phyloP scores from a whole-genome alignment of 768 basidiomycete species.

The Termitomyces bulborhizus region DNA sequence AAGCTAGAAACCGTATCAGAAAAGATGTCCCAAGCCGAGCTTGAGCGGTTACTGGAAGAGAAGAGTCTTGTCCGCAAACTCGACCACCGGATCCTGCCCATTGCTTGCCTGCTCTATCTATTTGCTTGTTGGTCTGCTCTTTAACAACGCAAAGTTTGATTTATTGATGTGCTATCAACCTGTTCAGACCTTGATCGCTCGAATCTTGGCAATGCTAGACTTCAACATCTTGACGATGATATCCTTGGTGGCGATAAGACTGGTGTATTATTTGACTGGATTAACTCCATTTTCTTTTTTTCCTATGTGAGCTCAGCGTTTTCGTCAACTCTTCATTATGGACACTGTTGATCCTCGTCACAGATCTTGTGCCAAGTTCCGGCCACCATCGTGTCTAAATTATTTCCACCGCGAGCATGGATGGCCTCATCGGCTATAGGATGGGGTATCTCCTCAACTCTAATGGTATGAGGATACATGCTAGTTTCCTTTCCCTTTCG shows the following conservation, averaged over 20 bases:
- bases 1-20: slow-evolving; percentile 24
- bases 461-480: slow-evolving; percentile 44
- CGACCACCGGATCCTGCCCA: slow-evolving; percentile 62
- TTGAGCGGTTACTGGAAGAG: slow-evolving; percentile 13
- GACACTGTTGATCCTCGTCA: neutral
- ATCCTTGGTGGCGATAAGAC: slow-evolving; percentile 62
- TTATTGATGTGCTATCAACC: neutral
- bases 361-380: slow-evolving; percentile 71
- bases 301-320: slow-evolving; percentile 49
- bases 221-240: slow-evolving; percentile 65
- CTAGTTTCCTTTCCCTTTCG: neutral
- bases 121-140: slow-evolving; percentile 56
- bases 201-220: slow-evolving; percentile 73
- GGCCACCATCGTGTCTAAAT: slow-evolving; percentile 57
- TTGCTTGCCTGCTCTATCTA: slow-evolving; percentile 67
- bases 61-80: slow-evolving; percentile 52
- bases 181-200: slow-evolving; percentile 61
- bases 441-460: slow-evolving; percentile 72
- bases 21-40: slow-evolving; percentile 9
- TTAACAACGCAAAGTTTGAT: neutral
- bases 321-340: neutral
- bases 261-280: slow-evolving; percentile 70
- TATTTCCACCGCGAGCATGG: slow-evolving; percentile 64
- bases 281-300: slow-evolving; percentile 73
- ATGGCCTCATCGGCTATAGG: slow-evolving; percentile 59